These are phyloP conservation scores for Babesia caballi DNA, from an alignment of 169 alveolate species.

Conservation along the genomic window DNA sequence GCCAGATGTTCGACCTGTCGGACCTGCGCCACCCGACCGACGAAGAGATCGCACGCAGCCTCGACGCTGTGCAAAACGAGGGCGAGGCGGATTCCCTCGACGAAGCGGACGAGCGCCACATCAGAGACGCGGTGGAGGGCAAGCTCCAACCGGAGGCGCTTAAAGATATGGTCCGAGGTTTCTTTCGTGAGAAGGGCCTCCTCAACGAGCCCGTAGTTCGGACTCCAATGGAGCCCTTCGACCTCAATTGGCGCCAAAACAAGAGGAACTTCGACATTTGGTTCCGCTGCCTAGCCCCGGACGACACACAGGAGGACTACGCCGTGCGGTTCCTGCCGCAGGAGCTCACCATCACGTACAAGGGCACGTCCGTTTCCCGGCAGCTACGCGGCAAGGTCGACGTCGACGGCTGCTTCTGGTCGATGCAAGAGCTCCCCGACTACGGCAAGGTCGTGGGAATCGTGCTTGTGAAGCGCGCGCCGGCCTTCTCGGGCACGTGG, in stretches of 20 bases:
- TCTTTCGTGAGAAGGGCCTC: conserved; percentile 50
- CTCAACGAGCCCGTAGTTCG: conserved; percentile 39
- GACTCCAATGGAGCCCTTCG: not conserved
- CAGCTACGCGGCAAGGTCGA: conserved; percentile 49
- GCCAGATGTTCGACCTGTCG: conserved; percentile 41
- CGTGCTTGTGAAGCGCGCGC: conserved; percentile 40
- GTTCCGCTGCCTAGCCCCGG: conserved; percentile 27
- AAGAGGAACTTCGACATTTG: conserved; percentile 29
- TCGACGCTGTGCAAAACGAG: not conserved
- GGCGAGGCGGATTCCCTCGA: not conserved
- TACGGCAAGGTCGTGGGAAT: conserved; percentile 28
- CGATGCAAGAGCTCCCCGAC: conserved; percentile 35
- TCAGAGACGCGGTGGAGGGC: not conserved
- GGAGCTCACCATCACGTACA: conserved; percentile 33
- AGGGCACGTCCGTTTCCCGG: conserved; percentile 21
- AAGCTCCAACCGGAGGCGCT: conserved; percentile 20
- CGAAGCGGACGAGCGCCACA: conserved; percentile 1
- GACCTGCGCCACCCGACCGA: conserved; percentile 26
- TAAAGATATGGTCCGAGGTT: not conserved
- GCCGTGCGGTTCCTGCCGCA: conserved; percentile 42
- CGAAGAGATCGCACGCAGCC: conserved; percentile 7
- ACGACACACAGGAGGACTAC: conserved; percentile 25
- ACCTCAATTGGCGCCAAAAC: conserved; percentile 48
- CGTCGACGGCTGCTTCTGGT: conserved; percentile 63
- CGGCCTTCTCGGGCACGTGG: conserved; percentile 40